Conservation (phyloP, 2,329 filamentous ascomycete genomes). For the Verticillium isaacii region DNA sequence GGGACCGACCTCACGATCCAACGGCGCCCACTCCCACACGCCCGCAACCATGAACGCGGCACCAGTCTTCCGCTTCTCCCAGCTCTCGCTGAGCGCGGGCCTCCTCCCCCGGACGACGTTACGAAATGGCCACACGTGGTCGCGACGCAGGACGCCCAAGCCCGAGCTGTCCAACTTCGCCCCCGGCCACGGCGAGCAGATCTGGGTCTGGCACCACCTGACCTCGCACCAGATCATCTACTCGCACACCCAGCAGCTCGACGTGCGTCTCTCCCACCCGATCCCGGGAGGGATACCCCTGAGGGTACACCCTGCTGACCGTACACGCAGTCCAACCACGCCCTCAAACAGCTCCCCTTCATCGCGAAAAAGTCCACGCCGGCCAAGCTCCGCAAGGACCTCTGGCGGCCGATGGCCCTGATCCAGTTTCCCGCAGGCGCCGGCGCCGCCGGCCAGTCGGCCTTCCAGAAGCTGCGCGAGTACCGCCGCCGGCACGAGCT, state of each 20-base stretch:
- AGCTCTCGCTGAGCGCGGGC: constrained; percentile 30
- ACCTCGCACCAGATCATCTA: constrained; percentile 47
- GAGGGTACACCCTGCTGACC: not conserved
- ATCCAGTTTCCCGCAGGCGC: constrained; percentile 52
- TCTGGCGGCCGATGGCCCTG: constrained; percentile 58
- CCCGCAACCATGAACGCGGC: constrained; percentile 31
- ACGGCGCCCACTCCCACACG: constrained; percentile 7
- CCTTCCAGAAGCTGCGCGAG: constrained; percentile 61
- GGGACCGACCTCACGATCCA: not conserved
- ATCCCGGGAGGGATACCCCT: not conserved
- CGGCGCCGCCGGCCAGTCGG: constrained; percentile 50
- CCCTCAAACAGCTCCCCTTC: constrained; percentile 56
- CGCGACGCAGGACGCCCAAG: constrained; percentile 13
- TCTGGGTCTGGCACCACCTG: constrained; percentile 52
- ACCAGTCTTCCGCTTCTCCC: constrained; percentile 28
- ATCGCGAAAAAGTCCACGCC: constrained; percentile 65
- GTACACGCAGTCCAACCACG: constrained; percentile 32
- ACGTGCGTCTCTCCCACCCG: constrained; percentile 29
- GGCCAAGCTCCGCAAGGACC: constrained; percentile 59
- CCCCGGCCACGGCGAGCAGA: constrained; percentile 49
- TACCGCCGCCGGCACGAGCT: constrained; percentile 59
- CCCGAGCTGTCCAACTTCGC: constrained; percentile 18
- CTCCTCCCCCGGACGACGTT: constrained; percentile 35
- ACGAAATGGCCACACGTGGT: constrained; percentile 28
- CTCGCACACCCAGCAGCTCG: constrained; percentile 39